A percentile compares a stretch with the other conserved stretches of the same genome.
phyloP scores from a whole-genome alignment of 164 flowering plant species.

The Magnolia sinica region DNA sequence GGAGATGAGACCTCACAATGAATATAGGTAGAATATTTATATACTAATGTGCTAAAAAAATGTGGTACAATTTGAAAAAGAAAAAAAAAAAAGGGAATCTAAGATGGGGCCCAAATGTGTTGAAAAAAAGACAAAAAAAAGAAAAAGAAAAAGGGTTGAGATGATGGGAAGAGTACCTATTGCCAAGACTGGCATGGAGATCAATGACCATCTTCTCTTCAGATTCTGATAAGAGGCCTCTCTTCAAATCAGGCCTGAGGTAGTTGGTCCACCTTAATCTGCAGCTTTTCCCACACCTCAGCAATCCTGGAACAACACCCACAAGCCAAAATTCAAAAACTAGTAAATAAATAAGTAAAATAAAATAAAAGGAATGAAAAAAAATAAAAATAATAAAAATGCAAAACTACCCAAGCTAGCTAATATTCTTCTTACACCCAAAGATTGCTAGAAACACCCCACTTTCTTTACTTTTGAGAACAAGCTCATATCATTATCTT shows the following conservation, averaged over 20 bases:
- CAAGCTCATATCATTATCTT: background rate
- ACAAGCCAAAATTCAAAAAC: background rate
- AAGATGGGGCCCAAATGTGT: background rate
- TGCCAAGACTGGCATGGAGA: conserved; percentile 66
- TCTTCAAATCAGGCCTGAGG: conserved; percentile 67
- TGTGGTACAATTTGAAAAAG: background rate
- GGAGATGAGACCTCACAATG: background rate
- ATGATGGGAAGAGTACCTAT: conserved; percentile 35
- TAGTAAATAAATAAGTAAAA: background rate
- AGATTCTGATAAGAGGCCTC: conserved; percentile 58
- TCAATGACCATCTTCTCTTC: conserved; percentile 72
- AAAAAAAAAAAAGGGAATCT: background rate
- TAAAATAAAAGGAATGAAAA: background rate
- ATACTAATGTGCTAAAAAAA: too few species aligned
- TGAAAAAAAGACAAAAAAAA: background rate
- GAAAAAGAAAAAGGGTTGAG: background rate
- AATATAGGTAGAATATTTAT: background rate
- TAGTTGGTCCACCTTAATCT: conserved; percentile 76
- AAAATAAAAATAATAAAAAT: background rate
- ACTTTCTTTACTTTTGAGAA: background rate
- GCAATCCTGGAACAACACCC: conserved; percentile 38
- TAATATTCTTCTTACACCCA: background rate
- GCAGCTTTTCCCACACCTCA: conserved; percentile 73
- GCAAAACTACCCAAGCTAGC: background rate
- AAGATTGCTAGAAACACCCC: background rate